phyloP scores from a whole-genome alignment of 2,329 filamentous ascomycete species.

The Penicillium sp. region DNA sequence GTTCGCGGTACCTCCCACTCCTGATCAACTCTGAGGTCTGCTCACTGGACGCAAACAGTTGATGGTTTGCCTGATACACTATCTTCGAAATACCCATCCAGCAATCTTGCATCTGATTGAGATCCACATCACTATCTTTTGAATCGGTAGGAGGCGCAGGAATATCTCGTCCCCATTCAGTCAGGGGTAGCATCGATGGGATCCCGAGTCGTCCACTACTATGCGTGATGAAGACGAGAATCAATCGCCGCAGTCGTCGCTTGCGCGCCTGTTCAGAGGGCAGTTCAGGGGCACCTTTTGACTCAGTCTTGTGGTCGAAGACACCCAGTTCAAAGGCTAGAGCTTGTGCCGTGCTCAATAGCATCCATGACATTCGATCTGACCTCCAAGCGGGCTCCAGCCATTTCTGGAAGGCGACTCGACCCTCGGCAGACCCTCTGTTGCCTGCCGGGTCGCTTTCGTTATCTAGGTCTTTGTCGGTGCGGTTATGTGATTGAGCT shows the following conservation, averaged over 20 bases:
- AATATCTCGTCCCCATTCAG: constrained; percentile 46
- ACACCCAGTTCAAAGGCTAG: constrained; percentile 92
- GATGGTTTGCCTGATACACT: constrained; percentile 88
- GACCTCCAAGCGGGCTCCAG: constrained; percentile 93
- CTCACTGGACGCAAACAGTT: constrained; percentile 82
- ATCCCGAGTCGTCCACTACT: constrained; percentile 90
- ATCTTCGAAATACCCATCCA: constrained; percentile 93
- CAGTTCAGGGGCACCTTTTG: constrained; percentile 55
- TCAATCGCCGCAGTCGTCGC: constrained; percentile 79
- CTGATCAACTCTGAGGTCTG: constrained; percentile 88
- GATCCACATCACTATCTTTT: constrained; percentile 38
- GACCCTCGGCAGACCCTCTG: constrained; percentile 69
- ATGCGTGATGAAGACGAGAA: constrained; percentile 90
- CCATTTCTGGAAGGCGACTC: constrained; percentile 85
- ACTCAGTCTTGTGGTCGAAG: constrained; percentile 86
- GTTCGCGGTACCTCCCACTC: constrained; percentile 77
- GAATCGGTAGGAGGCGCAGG: constrained; percentile 34
- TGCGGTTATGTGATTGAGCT: constrained; percentile 64
- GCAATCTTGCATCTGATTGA: constrained; percentile 70
- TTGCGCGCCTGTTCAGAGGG: constrained; percentile 70
- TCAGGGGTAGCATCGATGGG: constrained; percentile 82
- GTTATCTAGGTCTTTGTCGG: constrained; percentile 47
- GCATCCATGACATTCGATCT: constrained; percentile 97
- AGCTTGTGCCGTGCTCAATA: constrained; percentile 86
- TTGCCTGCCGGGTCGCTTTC: constrained; percentile 45